These are phyloP conservation scores for Oxyria digyna DNA, from an alignment of 148 eudicot genomes.

Conservation along the genomic window DNA sequence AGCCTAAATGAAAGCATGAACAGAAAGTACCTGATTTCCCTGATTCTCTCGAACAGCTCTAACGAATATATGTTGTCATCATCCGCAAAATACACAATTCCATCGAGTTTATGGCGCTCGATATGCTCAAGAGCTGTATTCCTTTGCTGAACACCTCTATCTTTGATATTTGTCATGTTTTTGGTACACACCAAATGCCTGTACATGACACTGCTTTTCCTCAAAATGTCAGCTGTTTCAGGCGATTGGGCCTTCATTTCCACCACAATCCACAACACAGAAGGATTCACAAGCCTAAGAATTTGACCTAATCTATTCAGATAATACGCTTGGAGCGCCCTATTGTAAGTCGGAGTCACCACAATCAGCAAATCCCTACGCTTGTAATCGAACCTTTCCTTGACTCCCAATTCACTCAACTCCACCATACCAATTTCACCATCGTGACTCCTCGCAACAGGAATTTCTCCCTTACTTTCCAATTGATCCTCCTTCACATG, in stretches of 20 bases:
- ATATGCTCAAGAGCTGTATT: constrained; percentile 79
- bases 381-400: constrained; percentile 30
- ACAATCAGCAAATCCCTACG: constrained; percentile 53
- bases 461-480: constrained; percentile 4
- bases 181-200: constrained; percentile 73
- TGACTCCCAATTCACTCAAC: constrained; percentile 13
- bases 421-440: constrained; percentile 15
- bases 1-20: neutral
- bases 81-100: constrained; percentile 93
- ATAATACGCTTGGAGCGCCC: constrained; percentile 61
- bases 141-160: constrained; percentile 91
- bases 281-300: constrained; percentile 60
- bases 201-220: constrained; percentile 71
- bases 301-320: constrained; percentile 72
- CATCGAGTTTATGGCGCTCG: constrained; percentile 77
- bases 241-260: constrained; percentile 55
- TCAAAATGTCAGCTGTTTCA: constrained; percentile 65
- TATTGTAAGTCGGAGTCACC: constrained; percentile 75
- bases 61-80: constrained; percentile 87
- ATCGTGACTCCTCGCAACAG: constrained; percentile 2
- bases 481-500: constrained; percentile 9
- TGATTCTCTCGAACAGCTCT: constrained; percentile 60
- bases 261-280: constrained; percentile 85
- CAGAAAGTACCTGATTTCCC: constrained; percentile 52
- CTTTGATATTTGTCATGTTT: constrained; percentile 56